Conservation (phyloP, 352 stramenopile genomes). For the Globisporangium lucens region DNA sequence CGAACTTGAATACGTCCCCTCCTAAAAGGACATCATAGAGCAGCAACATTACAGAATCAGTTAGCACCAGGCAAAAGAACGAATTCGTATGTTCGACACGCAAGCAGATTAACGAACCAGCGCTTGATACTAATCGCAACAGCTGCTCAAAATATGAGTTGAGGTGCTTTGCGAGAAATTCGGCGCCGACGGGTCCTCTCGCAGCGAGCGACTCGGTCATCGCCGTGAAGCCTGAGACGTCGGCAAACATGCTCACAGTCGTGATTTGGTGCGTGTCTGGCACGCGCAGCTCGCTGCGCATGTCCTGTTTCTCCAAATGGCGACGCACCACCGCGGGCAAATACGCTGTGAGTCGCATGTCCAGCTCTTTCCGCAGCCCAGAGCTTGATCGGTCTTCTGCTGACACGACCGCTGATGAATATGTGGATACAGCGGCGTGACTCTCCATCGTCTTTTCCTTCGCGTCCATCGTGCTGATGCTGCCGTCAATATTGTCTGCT, state of each 20-base stretch:
- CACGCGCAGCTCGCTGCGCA: constrained; percentile 33
- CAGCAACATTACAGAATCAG: neutral
- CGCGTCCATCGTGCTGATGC: neutral
- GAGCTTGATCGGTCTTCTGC: constrained; percentile 32
- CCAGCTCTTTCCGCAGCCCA: constrained; percentile 67
- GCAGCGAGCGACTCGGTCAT: constrained; percentile 91
- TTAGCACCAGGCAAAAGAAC: neutral
- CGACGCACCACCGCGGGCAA: constrained; percentile 75
- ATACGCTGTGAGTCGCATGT: constrained; percentile 81
- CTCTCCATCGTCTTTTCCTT: neutral
- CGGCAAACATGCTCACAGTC: constrained; percentile 91
- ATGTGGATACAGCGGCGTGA: neutral
- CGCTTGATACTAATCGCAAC: constrained; percentile 72
- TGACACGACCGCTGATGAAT: neutral
- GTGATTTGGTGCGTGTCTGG: constrained; percentile 71
- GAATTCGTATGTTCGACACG: neutral
- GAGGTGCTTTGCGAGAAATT: constrained; percentile 89
- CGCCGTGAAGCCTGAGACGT: constrained; percentile 93
- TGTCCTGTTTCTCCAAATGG: constrained; percentile 64
- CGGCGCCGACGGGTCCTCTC: constrained; percentile 78
- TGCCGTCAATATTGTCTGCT: neutral
- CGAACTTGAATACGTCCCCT: constrained; percentile 94
- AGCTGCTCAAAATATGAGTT: constrained; percentile 93
- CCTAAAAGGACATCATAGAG: constrained; percentile 9
- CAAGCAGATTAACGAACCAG: constrained; percentile 20